Percentiles rank a stretch among this genome's conserved stretches.
Conservation (phyloP, 73 alveolate genomes). For the Paramecium pentaurelia region DNA sequence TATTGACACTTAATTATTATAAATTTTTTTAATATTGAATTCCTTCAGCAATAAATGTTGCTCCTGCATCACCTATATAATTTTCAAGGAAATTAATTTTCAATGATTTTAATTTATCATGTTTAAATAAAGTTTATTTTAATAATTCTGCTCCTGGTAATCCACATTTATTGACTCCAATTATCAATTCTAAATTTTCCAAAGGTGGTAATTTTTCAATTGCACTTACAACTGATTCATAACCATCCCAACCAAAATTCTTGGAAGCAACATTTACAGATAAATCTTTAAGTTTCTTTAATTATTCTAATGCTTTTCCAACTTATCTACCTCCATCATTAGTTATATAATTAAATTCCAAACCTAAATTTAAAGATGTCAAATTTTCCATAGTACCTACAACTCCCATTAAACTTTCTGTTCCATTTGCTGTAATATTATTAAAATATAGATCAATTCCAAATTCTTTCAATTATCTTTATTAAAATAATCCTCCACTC, state of each 20-base stretch:
- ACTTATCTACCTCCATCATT: slow-evolving; percentile 55
- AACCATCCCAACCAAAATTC: slow-evolving; percentile 53
- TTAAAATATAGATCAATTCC: slow-evolving; percentile 47
- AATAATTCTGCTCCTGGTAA: slow-evolving; percentile 49
- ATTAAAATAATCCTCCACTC: slow-evolving; percentile 46
- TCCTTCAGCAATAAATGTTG: slow-evolving; percentile 25
- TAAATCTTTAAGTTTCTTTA: slow-evolving; percentile 2
- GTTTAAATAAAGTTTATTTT: slow-evolving; percentile 34
- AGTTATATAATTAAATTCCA: slow-evolving; percentile 53
- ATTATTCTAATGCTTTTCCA: slow-evolving; percentile 9
- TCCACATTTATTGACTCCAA: slow-evolving; percentile 55
- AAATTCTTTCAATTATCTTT: slow-evolving; percentile 36
- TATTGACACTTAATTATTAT: slow-evolving; percentile 3
- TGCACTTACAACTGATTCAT: slow-evolving; percentile 18
- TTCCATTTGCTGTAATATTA: slow-evolving; percentile 57
- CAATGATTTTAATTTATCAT: slow-evolving; percentile 9
- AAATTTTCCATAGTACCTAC: neutral
- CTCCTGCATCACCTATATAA: slow-evolving; percentile 42
- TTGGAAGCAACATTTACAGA: slow-evolving; percentile 54
- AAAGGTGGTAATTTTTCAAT: slow-evolving; percentile 36
- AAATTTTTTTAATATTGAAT: neutral
- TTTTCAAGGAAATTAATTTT: slow-evolving; percentile 9
- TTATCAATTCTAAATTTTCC: slow-evolving; percentile 10
- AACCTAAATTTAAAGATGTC: slow-evolving; percentile 20
- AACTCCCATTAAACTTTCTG: slow-evolving; percentile 51